These are phyloP conservation scores for Rhizophagus sp. DNA, from an alignment of 192 early-diverging fungal species.

Conservation along the genomic window DNA sequence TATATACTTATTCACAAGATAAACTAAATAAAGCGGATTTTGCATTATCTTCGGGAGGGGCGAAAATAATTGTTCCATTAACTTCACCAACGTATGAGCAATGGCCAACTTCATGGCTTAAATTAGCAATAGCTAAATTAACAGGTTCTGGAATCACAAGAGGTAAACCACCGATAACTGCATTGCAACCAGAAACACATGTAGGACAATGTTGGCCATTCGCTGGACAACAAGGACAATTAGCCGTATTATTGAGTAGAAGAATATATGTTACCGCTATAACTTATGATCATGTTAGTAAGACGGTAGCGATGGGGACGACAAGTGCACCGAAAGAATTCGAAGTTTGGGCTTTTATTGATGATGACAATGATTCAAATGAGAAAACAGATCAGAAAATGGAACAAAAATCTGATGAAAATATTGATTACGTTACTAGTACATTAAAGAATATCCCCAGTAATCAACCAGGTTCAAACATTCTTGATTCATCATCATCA, in stretches of 20 bases:
- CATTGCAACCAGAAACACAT: conserved; percentile 47
- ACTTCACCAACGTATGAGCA: conserved; percentile 26
- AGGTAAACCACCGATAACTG: conserved; percentile 44
- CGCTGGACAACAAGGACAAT: conserved; percentile 57
- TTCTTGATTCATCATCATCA: background rate
- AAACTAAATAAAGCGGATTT: conserved; percentile 31
- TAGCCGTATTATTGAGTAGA: conserved; percentile 62
- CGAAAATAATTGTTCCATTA: conserved; percentile 19
- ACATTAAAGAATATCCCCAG: background rate
- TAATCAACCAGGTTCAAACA: conserved; percentile 4
- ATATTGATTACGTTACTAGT: background rate
- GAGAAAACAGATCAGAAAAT: background rate
- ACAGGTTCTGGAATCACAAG: conserved; percentile 24
- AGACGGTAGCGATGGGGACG: conserved; percentile 55
- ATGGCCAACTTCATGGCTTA: conserved; percentile 22
- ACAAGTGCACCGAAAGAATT: conserved; percentile 64
- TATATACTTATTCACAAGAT: conserved; percentile 29
- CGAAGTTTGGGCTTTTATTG: conserved; percentile 60
- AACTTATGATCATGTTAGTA: conserved; percentile 70
- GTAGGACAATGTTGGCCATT: conserved; percentile 80
- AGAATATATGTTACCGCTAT: conserved; percentile 59
- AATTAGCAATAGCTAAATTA: conserved; percentile 1
- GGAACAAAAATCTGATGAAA: background rate
- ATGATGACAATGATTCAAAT: conserved; percentile 13
- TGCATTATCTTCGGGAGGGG: conserved; percentile 19